Evolutionary conservation across 208 protist species (phyloP).

Genomic region (Leishmania major): DNA sequence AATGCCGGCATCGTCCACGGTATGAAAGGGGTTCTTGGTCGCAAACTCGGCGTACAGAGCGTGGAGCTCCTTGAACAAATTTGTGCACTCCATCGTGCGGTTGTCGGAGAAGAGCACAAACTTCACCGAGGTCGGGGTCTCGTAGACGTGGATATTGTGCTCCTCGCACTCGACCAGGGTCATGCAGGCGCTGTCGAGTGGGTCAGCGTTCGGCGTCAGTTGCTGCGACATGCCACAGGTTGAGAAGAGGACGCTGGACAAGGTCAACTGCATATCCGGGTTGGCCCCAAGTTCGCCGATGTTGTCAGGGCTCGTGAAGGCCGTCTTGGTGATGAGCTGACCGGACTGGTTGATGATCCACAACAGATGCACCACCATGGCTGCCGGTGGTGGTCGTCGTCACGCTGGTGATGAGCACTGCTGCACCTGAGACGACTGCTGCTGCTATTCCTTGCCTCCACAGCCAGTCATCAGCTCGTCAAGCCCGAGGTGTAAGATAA

Average conservation of each 20-base stretch:
- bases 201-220: conserved; percentile 79
- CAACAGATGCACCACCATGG: conserved; percentile 82
- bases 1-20: conserved; percentile 83
- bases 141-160: conserved; percentile 89
- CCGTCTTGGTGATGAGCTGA: conserved; percentile 79
- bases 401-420: background rate
- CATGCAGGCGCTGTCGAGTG: conserved; percentile 84
- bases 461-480: background rate
- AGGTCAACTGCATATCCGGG: conserved; percentile 78
- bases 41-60: conserved; percentile 75
- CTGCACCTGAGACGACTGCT: background rate
- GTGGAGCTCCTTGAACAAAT: conserved; percentile 74
- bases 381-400: background rate
- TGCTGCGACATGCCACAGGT: conserved; percentile 88
- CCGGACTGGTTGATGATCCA: conserved; percentile 90
- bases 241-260: conserved; percentile 87
- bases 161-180: conserved; percentile 79
- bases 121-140: conserved; percentile 78
- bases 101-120: conserved; percentile 82
- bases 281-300: conserved; percentile 84
- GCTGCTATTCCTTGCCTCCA: background rate
- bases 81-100: conserved; percentile 50
- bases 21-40: conserved; percentile 86
- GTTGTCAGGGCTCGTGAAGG: conserved; percentile 67
- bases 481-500: background rate